Evolutionary conservation across 345 rosid genomes (phyloP).

Genomic region (Aegle marmelos): DNA sequence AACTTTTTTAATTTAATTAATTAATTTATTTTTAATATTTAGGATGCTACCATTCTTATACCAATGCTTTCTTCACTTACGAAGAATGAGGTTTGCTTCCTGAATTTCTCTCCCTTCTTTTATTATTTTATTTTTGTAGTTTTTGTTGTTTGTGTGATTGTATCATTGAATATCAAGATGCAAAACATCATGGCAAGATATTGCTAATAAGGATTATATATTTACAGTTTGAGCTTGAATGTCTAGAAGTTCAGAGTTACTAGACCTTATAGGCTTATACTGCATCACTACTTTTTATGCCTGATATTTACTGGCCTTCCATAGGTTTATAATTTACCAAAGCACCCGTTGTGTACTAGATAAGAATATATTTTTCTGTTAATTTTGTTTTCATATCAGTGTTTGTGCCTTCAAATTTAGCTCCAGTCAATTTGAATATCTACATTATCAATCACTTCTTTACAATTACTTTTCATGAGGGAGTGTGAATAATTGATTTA

Average conservation of each 20-base stretch:
- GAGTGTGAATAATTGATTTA: neutral
- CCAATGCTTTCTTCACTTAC: conserved; percentile 93
- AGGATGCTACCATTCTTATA: conserved; percentile 94
- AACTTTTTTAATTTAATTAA: neutral
- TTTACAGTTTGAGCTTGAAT: neutral
- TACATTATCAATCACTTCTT: neutral
- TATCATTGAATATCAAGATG: conserved; percentile 1
- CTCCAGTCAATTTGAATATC: neutral
- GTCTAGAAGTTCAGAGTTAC: neutral
- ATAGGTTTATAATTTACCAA: neutral
- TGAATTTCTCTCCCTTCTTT: conserved; percentile 8
- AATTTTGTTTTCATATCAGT: neutral
- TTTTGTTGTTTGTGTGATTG: neutral
- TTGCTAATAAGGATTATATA: neutral
- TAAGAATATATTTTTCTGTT: neutral
- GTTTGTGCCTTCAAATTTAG: neutral
- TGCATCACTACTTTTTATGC: neutral
- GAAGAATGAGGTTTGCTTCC: conserved; percentile 71
- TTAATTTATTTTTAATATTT: conserved; percentile 26
- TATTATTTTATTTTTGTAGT: neutral
- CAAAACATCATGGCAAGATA: neutral
- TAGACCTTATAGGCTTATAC: neutral
- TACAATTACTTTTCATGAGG: neutral
- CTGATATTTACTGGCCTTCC: neutral
- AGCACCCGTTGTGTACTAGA: neutral